Evolutionary conservation across 2,329 filamentous ascomycete species (phyloP).

Genomic region (Fusarium haematococcum): DNA sequence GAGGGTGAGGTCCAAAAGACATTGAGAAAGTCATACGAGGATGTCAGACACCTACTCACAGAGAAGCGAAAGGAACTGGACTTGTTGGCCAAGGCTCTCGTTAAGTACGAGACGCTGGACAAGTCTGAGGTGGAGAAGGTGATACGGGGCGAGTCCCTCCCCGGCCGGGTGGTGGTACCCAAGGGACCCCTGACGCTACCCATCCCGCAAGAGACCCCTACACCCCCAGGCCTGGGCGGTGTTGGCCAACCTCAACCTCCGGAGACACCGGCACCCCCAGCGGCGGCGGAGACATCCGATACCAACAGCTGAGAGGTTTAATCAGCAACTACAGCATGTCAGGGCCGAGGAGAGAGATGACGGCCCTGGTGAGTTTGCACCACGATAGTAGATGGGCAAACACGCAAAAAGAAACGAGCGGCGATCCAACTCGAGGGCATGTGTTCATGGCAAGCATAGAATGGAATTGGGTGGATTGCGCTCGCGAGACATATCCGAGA

Average conservation of each 20-base stretch:
- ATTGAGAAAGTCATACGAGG: constrained; percentile 82
- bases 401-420: constrained; percentile 22
- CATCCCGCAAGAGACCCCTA: constrained; percentile 50
- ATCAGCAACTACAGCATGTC: constrained; percentile 1
- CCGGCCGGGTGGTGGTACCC: constrained; percentile 72
- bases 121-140: constrained; percentile 92
- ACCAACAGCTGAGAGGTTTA: constrained; percentile 37
- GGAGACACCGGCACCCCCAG: constrained; percentile 50
- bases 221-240: constrained; percentile 51
- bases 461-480: constrained; percentile 22
- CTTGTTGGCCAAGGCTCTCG: constrained; percentile 85
- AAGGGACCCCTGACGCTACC: constrained; percentile 56
- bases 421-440: constrained; percentile 29
- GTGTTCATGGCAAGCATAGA: constrained; percentile 34
- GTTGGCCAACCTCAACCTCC: constrained; percentile 50
- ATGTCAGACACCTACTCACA: constrained; percentile 77
- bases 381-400: constrained; percentile 13
- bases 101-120: constrained; percentile 94
- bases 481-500: constrained; percentile 22
- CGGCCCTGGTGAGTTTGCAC: constrained; percentile 18
- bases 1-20: constrained; percentile 89
- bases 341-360: constrained; percentile 1
- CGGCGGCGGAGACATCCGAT: constrained; percentile 45
- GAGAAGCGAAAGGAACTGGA: constrained; percentile 88
- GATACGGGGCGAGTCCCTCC: constrained; percentile 85